Evolutionary conservation across 768 basidiomycete species (phyloP), one percentile per base, ranked within the genome.

Genomic region (Rossbeevera mucosa): DNA sequence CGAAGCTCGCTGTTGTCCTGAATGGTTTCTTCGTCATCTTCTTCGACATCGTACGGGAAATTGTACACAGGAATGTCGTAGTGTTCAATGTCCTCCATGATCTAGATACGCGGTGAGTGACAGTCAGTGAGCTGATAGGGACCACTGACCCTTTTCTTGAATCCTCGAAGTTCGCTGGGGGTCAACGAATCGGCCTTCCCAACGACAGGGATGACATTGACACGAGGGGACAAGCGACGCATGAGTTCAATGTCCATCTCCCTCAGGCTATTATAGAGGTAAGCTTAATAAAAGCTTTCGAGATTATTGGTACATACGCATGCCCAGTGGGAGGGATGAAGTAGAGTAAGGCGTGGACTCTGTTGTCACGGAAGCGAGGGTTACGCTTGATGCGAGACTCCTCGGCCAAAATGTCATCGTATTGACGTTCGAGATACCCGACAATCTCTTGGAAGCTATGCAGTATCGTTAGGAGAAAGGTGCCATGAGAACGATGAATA

Each of bases 201-300:
- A 64, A 91, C 80, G 64, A 98, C 94, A 44, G 96, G 96, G 59
- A 99, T 99, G 58, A 99, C 96, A 67, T 99, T 99, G 70, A 97
- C 96, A 51, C 94, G 88, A 22, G 94, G 94, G 3, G 96, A 95
- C 49, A 98, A 82, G 58, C 94, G 91, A 58, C 94, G 88, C 96
- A 99, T 99, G 51, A 99, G 79, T 68, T 98, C 95, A 54, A 98
- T 98, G 69, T 98, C 96, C 85, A 99, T 95, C 70, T 98, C 96
- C 55, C 96, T 82, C 64, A 99, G 75, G 24, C 89, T 91, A 46
- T 52, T n/a, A 38, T 33, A 7, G 33, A 40, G 9, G 28, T 55
- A 26, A 63, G 48, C 40, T 41, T 0, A 16, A 29, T 1, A 11
- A n/a, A n/a, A 3, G 31, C 6, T 8, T 16, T 7, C 18, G 11